These are phyloP conservation scores for Salix caprea DNA, from an alignment of 345 rosid genomes.

Conservation along the genomic window DNA sequence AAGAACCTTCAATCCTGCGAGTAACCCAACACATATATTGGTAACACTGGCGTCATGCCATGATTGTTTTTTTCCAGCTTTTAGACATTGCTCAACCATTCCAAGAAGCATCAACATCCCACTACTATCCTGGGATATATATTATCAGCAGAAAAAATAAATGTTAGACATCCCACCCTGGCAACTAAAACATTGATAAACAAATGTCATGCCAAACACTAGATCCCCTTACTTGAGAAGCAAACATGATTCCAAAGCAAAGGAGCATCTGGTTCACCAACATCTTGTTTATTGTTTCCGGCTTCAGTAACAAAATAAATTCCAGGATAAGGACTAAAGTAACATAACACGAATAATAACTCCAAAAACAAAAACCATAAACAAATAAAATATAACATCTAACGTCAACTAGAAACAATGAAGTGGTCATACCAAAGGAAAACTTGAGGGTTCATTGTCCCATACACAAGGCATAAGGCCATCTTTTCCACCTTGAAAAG, in stretches of 20 bases:
- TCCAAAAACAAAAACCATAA: not conserved
- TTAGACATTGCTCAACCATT: slow-evolving; percentile 71
- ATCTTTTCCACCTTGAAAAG: slow-evolving; percentile 95
- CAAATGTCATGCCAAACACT: slow-evolving; percentile 1
- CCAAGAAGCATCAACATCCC: slow-evolving; percentile 75
- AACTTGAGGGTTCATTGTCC: slow-evolving; percentile 79
- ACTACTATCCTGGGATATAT: slow-evolving; percentile 54
- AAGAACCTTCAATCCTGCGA: slow-evolving; percentile 78
- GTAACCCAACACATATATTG: slow-evolving; percentile 85
- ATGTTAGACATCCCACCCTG: slow-evolving; percentile 7
- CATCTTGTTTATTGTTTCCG: slow-evolving; percentile 83
- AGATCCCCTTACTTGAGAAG: slow-evolving; percentile 61
- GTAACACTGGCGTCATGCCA: slow-evolving; percentile 84
- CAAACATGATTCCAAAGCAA: slow-evolving; percentile 88
- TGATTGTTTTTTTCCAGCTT: slow-evolving; percentile 73
- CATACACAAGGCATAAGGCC: slow-evolving; percentile 89
- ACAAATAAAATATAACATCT: not conserved
- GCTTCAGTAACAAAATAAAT: slow-evolving; percentile 49
- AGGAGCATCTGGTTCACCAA: slow-evolving; percentile 95
- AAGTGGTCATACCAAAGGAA: slow-evolving; percentile 61
- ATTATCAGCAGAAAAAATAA: slow-evolving; percentile 1
- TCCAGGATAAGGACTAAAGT: slow-evolving; percentile 15
- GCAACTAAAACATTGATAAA: slow-evolving; percentile 6
- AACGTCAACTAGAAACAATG: not conserved
- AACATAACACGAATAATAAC: not conserved